Conservation (phyloP, 768 basidiomycete species). For the Lactarius psammicola region DNA sequence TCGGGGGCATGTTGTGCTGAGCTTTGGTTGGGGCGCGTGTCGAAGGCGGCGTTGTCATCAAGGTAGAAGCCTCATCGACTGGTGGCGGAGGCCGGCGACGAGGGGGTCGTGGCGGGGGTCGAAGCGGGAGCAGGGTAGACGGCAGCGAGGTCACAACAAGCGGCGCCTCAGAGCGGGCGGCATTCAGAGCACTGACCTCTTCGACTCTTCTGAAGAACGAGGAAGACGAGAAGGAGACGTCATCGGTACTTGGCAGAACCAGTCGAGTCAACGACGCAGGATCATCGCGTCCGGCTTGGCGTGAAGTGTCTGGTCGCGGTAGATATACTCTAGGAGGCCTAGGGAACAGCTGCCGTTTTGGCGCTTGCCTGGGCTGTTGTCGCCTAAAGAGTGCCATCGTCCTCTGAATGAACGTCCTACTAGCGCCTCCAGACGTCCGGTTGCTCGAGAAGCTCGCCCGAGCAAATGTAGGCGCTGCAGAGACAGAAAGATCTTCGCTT, state of each 20-base stretch:
- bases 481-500: not conserved
- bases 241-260: conserved; percentile 11
- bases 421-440: conserved; percentile 10
- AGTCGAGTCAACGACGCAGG: conserved; percentile 19
- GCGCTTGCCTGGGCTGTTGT: conserved; percentile 4
- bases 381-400: conserved; percentile 18
- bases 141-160: not conserved
- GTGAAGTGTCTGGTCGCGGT: not conserved
- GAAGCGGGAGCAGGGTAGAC: not conserved
- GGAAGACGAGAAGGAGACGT: conserved; percentile 24
- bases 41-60: not conserved
- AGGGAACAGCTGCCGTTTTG: not conserved
- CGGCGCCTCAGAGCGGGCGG: not conserved
- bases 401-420: conserved; percentile 14
- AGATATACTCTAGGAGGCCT: not conserved
- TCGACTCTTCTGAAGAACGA: conserved; percentile 24
- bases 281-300: not conserved
- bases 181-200: conserved; percentile 6
- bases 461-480: not conserved
- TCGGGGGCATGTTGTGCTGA: not conserved
- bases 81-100: conserved; percentile 13
- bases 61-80: not conserved
- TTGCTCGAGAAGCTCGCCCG: not conserved
- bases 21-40: not conserved
- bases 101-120: conserved; percentile 6